Base-by-base conservation (phyloP, 306 rosid genomes). In the Begonia peltatifolia region DNA sequence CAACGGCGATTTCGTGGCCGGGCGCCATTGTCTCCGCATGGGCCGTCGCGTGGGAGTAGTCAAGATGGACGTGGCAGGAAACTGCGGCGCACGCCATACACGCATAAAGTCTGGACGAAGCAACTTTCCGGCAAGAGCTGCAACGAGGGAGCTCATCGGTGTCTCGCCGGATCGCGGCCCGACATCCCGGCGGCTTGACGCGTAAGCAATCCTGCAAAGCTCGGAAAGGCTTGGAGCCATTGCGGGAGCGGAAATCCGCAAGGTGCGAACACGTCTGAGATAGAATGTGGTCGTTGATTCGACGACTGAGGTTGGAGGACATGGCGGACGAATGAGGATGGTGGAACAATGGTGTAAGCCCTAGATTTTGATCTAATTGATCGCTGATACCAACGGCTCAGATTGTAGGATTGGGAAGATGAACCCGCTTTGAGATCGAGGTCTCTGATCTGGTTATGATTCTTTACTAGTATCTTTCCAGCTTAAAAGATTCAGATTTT, bases 1-100 rank as follows among this genome's bases (percentile, higher is more conserved):
- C 96, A 46, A 87, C 78, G 46, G 96, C 87, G 79, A 87, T 81
- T 84, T 84, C 86, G 60, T 87, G 96, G 6, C 94, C 96, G 7
- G 78, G 76, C 42, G 80, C 67, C 85, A 72, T 74, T 20, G 71
- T 62, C 0, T 55, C 69, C 9, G 84, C 82, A 63, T 87, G 96
- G 1, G 75, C 88, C n/a, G 86, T 77, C 10, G 86, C 94, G 20
- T 87, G 96, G 14, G 94, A 80, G 30, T 50, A 6, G 2, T 13
- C 47, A 44, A 13, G 47, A 10, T 11, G 47, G 13, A 13, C 12
- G 47, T 44, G 47, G n/a, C 47, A 44, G 47, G 14, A 44, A 44
- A 44, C 14, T 11, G 47, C 47, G 14, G 47, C 12, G 47, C 47
- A 44, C n/a, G 3, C 47, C 96, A 87, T 0, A 84, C 93, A 59